These are phyloP conservation scores for Daldinia grandis DNA, from an alignment of 495 filamentous ascomycete genomes.

Conservation along the genomic window DNA sequence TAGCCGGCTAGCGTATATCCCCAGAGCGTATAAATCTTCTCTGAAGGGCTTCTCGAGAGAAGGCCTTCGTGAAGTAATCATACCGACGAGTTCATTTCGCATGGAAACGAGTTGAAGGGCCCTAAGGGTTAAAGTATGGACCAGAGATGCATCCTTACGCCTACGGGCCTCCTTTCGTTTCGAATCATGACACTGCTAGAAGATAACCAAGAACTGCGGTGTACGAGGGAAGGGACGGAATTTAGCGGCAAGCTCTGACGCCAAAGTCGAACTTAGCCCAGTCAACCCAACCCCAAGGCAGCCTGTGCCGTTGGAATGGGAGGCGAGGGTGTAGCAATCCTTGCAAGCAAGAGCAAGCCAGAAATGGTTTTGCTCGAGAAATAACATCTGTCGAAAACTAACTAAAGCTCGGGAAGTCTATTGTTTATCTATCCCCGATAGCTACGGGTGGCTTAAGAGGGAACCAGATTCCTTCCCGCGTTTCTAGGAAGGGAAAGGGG, in stretches of 20 bases:
- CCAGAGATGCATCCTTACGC: conserved; percentile 32
- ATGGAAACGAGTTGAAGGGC: conserved; percentile 30
- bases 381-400: conserved; percentile 8
- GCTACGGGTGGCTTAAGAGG: not conserved
- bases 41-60: conserved; percentile 12
- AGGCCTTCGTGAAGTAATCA: conserved; percentile 16
- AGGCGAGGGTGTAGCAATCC: conserved; percentile 43
- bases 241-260: conserved; percentile 33
- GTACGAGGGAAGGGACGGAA: conserved; percentile 18
- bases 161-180: conserved; percentile 30
- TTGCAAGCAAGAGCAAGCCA: conserved; percentile 32
- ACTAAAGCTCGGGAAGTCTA: conserved; percentile 20
- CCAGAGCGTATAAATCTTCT: conserved; percentile 58
- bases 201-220: conserved; percentile 20
- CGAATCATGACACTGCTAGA: conserved; percentile 16
- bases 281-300: conserved; percentile 33
- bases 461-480: not conserved
- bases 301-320: conserved; percentile 15
- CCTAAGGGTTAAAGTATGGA: conserved; percentile 21
- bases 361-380: conserved; percentile 36
- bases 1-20: conserved; percentile 58
- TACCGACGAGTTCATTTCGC: conserved; percentile 29
- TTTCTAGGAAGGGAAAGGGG: conserved; percentile 6
- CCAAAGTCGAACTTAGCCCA: conserved; percentile 30
- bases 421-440: conserved; percentile 10